phyloP scores from a whole-genome alignment of 768 basidiomycete genomes.

The Cystofilobasidium ferigula region DNA sequence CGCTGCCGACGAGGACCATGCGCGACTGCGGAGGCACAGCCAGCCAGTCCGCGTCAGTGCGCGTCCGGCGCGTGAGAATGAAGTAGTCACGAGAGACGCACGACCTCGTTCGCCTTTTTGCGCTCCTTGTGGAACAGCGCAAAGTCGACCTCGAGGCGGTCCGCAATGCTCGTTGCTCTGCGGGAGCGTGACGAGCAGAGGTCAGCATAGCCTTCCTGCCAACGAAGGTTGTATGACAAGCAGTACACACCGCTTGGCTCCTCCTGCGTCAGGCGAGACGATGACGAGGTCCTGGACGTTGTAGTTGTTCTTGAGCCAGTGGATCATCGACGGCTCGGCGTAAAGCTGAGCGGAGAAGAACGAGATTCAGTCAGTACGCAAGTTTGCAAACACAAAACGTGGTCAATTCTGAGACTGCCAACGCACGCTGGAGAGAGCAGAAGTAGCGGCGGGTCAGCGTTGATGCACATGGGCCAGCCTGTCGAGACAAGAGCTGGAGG shows the following conservation, averaged over 20 bases:
- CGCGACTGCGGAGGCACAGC: too few relatives aligned
- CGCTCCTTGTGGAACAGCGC: constrained; percentile 89
- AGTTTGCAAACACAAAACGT: background rate
- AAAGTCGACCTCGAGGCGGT: constrained; percentile 89
- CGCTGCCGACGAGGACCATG: constrained; percentile 83
- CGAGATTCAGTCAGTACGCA: constrained; percentile 1
- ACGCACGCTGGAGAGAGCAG: background rate
- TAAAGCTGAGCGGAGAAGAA: constrained; percentile 46
- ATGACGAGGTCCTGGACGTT: constrained; percentile 81
- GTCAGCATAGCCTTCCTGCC: too few relatives aligned
- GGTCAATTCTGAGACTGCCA: background rate
- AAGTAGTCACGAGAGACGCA: constrained; percentile 5
- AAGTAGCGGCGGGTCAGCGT: too few relatives aligned
- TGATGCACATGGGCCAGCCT: too few relatives aligned
- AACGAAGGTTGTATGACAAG: too few relatives aligned
- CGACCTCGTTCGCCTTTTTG: constrained; percentile 47
- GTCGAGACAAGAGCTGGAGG: background rate
- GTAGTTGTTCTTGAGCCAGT: constrained; percentile 80
- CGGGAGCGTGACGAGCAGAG: too few relatives aligned
- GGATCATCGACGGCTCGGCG: constrained; percentile 87
- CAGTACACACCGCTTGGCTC: constrained; percentile 78
- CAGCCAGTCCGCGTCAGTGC: too few relatives aligned
- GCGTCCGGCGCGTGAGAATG: background rate
- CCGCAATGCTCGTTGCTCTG: constrained; percentile 87
- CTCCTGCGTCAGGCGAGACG: constrained; percentile 94